Conservation (phyloP, 2,329 filamentous ascomycete species). For the Aspergillus pseudoterreus region DNA sequence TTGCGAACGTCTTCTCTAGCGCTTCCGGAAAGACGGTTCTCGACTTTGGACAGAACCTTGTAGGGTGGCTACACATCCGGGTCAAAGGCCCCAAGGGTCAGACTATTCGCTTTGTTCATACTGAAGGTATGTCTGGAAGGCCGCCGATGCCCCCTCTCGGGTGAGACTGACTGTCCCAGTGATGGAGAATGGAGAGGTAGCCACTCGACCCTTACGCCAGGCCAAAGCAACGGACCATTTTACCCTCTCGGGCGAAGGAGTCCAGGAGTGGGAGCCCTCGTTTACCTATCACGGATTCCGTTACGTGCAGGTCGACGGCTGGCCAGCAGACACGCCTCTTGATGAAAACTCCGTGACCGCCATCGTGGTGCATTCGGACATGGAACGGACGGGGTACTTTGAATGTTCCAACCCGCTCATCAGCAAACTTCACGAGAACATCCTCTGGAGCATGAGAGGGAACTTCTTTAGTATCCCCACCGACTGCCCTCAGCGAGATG, state of each 20-base stretch:
- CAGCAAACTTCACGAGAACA: conserved; percentile 53
- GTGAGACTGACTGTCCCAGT: conserved; percentile 25
- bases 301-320: conserved; percentile 48
- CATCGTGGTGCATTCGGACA: conserved; percentile 49
- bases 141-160: not conserved
- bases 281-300: conserved; percentile 54
- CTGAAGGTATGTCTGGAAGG: conserved; percentile 29
- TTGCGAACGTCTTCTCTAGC: conserved; percentile 26
- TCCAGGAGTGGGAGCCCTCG: conserved; percentile 41
- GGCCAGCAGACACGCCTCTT: conserved; percentile 25
- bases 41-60: conserved; percentile 59
- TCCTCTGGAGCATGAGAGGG: conserved; percentile 55
- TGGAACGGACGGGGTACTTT: conserved; percentile 48
- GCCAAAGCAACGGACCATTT: conserved; percentile 11
- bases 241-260: conserved; percentile 4
- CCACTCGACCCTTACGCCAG: conserved; percentile 34
- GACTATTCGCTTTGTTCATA: conserved; percentile 25
- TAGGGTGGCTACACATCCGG: conserved; percentile 46
- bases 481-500: conserved; percentile 56
- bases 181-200: conserved; percentile 39
- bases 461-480: conserved; percentile 58
- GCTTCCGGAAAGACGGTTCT: conserved; percentile 48
- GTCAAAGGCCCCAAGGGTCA: conserved; percentile 15
- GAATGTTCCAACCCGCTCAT: conserved; percentile 47
- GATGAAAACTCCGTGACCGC: conserved; percentile 24